Conservation (phyloP, 441 rosid species). For the Geranium incanum region DNA sequence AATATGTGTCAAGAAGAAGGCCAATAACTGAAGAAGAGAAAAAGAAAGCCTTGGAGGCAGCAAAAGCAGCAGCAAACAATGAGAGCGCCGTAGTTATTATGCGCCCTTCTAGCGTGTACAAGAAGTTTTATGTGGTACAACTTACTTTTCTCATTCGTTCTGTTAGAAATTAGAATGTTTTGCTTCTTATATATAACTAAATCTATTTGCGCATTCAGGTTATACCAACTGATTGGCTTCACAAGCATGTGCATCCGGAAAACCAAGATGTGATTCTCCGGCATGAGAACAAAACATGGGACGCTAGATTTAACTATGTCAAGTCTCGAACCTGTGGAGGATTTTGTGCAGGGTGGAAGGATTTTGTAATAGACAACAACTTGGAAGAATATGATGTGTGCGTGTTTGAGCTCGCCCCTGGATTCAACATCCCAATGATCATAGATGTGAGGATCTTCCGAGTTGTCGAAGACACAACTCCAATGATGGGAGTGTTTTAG, state of each 20-base stretch:
- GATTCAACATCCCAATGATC: too few species aligned
- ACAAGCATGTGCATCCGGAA: background rate
- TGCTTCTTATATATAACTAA: background rate
- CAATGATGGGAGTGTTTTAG: too few species aligned
- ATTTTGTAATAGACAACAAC: background rate
- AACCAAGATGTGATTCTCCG: background rate
- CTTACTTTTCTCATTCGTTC: background rate
- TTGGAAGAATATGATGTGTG: too few species aligned
- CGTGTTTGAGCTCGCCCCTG: too few species aligned
- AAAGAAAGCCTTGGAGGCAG: conserved; percentile 17
- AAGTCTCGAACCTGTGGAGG: background rate
- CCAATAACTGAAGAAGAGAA: conserved; percentile 20
- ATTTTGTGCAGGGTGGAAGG: background rate
- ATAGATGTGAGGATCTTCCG: too few species aligned
- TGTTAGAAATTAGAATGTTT: background rate
- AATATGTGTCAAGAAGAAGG: conserved; percentile 8
- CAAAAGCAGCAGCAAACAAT: conserved; percentile 16
- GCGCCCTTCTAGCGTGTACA: conserved; percentile 26
- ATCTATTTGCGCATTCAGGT: background rate
- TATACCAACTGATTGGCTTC: background rate
- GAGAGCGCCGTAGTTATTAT: conserved; percentile 27
- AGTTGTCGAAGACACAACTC: too few species aligned
- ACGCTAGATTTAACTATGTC: background rate
- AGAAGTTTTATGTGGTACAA: conserved; percentile 26
- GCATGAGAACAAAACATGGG: background rate